Percentiles rank a stretch among this genome's conserved stretches.
Evolutionary conservation across 1,284 basidiomycete genomes (phyloP).

Genomic region (Papiliotrema nemorosa): DNA sequence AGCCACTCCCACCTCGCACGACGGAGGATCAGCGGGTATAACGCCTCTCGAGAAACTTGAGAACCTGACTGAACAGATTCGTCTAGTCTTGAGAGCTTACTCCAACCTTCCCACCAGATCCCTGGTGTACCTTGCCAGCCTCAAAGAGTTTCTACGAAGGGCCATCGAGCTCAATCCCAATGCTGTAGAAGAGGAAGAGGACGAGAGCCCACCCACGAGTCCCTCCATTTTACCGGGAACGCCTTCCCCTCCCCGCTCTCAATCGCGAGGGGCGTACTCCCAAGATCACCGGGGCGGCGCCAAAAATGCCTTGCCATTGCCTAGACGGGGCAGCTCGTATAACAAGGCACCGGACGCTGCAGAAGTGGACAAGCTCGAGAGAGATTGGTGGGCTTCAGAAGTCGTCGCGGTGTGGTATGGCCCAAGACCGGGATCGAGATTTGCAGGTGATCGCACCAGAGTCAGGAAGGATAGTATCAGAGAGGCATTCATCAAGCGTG

Average conservation of each 20-base stretch:
- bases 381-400: constrained; percentile 28
- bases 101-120: constrained; percentile 3
- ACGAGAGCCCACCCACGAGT: too few relatives aligned
- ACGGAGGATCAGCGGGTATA: too few relatives aligned
- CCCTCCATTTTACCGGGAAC: too few relatives aligned
- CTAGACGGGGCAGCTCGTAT: too few relatives aligned
- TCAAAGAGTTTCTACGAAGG: constrained; percentile 8
- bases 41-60: not conserved
- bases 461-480: not conserved
- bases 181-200: not conserved
- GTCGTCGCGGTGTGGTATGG: constrained; percentile 31
- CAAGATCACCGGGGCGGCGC: too few relatives aligned
- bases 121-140: constrained; percentile 8
- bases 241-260: too few relatives aligned
- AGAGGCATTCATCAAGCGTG: not conserved
- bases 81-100: constrained; percentile 9
- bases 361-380: constrained; percentile 6
- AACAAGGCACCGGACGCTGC: not conserved
- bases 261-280: too few relatives aligned
- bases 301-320: too few relatives aligned
- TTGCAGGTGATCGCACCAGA: not conserved
- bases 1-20: too few relatives aligned
- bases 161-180: constrained; percentile 3
- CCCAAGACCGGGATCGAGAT: constrained; percentile 12
- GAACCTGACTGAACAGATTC: constrained; percentile 8